Conservation (phyloP, 1,284 basidiomycete genomes). For the Cryptococcus sp. region DNA sequence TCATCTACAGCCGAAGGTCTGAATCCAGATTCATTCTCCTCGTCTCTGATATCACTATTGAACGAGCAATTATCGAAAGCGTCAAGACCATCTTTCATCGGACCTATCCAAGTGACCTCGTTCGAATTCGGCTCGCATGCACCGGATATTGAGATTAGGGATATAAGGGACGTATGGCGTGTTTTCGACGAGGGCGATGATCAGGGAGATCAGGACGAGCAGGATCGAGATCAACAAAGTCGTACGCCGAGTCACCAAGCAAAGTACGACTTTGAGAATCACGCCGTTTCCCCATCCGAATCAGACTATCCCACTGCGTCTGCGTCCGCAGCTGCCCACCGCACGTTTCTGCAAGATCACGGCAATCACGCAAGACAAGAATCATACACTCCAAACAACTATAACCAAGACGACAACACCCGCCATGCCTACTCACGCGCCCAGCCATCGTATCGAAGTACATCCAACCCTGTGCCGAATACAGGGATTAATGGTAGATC, state of each 20-base stretch:
- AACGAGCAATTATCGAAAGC: constrained; percentile 74
- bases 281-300: not conserved
- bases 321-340: no score
- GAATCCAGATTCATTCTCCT: constrained; percentile 60
- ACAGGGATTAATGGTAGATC: not conserved
- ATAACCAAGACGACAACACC: constrained; percentile 9
- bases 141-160: constrained; percentile 86
- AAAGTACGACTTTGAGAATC: constrained; percentile 2
- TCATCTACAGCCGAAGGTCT: constrained; percentile 17
- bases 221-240: constrained; percentile 55
- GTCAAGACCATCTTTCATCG: constrained; percentile 84
- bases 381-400: not conserved
- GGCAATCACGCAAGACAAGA: no score
- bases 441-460: not conserved
- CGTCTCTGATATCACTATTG: constrained; percentile 71
- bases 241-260: constrained; percentile 22
- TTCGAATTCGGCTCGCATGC: constrained; percentile 81
- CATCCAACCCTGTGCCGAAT: constrained; percentile 6
- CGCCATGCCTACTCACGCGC: constrained; percentile 14
- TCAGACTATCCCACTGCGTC: not conserved
- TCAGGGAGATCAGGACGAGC: constrained; percentile 55
- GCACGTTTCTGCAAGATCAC: no score
- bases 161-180: constrained; percentile 88
- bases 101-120: constrained; percentile 79
- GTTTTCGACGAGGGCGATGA: constrained; percentile 84